Evolutionary conservation across 768 basidiomycete genomes (phyloP).

Genomic region (Mycena leptocephala): DNA sequence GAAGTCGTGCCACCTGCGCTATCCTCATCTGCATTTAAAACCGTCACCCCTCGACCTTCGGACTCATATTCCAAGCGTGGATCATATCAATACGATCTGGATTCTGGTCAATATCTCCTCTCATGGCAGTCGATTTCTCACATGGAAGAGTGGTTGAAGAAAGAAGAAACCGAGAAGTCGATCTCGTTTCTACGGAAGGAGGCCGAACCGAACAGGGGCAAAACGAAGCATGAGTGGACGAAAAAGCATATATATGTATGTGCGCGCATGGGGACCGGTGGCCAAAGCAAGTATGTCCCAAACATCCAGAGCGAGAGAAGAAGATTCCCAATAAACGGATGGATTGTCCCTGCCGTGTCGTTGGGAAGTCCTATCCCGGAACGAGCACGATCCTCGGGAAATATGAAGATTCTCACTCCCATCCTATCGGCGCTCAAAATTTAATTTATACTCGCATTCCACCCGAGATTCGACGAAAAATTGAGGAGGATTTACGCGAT

Average conservation of each 20-base stretch:
- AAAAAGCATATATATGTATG: slow-evolving; percentile 18
- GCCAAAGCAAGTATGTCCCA: slow-evolving; percentile 2
- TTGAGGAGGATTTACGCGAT: neutral
- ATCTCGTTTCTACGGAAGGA: slow-evolving; percentile 1
- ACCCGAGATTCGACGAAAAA: neutral
- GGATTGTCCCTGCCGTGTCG: neutral
- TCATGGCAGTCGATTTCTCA: neutral
- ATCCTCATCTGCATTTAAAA: neutral
- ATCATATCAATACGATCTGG: neutral
- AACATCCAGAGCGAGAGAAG: neutral
- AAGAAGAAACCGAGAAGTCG: neutral
- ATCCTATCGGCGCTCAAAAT: neutral
- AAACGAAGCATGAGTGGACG: neutral
- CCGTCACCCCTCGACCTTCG: neutral
- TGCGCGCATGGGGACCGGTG: slow-evolving; percentile 6
- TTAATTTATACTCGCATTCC: neutral
- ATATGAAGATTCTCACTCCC: neutral
- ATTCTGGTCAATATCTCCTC: neutral
- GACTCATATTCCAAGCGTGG: neutral
- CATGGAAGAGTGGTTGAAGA: neutral
- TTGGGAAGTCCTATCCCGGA: neutral
- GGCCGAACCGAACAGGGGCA: neutral
- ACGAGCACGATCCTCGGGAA: neutral
- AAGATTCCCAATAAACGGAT: neutral
- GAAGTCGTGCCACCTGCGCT: neutral